Percentiles rank a stretch among this genome's conserved stretches.
Conservation (phyloP, 768 basidiomycete genomes). For the Daedaleopsis sinensis region DNA sequence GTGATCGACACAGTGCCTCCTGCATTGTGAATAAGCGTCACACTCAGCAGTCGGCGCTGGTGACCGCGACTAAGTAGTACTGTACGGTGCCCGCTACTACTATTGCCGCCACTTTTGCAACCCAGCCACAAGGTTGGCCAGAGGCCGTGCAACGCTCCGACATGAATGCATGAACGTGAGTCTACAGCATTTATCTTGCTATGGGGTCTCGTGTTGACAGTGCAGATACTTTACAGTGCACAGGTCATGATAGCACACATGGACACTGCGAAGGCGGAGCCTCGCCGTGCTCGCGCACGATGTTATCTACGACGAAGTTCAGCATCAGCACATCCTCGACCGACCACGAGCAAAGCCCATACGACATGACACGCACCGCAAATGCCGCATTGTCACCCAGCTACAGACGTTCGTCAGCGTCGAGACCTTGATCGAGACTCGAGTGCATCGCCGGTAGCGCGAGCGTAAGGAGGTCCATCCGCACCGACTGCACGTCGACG, state of each 20-base stretch:
- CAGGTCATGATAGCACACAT: neutral
- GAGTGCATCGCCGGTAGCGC: slow-evolving; percentile 80
- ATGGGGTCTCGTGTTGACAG: no score
- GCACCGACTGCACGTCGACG: slow-evolving; percentile 84
- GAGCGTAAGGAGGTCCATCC: slow-evolving; percentile 84
- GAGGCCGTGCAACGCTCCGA: no score
- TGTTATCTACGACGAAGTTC: slow-evolving; percentile 75
- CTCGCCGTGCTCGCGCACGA: slow-evolving; percentile 57
- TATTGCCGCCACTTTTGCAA: no score
- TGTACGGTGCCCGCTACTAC: no score
- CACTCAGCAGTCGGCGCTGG: no score
- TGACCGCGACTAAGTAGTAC: no score
- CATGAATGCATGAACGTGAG: no score
- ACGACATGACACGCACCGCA: slow-evolving; percentile 55
- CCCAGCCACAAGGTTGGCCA: no score
- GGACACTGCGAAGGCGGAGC: neutral
- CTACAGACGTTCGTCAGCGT: slow-evolving; percentile 77
- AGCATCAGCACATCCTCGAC: neutral
- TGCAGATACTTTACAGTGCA: no score
- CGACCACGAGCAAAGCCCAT: neutral
- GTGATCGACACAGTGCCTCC: no score
- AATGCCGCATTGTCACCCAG: slow-evolving; percentile 68
- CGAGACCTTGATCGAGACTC: slow-evolving; percentile 67
- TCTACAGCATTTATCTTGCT: no score
- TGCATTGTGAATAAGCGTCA: no score